These are phyloP conservation scores for Nemania sp. DNA, from an alignment of 2,329 filamentous ascomycete genomes.

Conservation along the genomic window DNA sequence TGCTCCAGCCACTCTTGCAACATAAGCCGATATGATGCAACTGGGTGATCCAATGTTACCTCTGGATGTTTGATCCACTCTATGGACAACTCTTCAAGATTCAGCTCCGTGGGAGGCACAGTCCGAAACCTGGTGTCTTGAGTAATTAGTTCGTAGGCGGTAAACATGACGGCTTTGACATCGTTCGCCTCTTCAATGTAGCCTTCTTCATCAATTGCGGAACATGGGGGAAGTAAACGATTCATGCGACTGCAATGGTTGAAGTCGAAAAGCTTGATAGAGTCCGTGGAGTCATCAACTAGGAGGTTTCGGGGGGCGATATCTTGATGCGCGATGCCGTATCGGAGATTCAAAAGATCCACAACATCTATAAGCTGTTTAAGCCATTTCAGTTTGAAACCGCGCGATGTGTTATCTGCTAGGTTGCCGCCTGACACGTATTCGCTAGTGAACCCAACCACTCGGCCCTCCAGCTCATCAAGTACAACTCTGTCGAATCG, in stretches of 20 bases:
- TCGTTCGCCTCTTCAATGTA: constrained; percentile 36
- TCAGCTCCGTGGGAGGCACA: constrained; percentile 34
- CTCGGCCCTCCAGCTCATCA: constrained; percentile 34
- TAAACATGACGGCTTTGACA: constrained; percentile 42
- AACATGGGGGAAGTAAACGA: too few species aligned
- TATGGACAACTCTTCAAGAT: constrained; percentile 20
- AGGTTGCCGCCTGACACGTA: constrained; percentile 43
- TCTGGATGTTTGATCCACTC: constrained; percentile 41
- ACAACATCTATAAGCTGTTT: constrained; percentile 43
- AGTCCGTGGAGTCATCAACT: constrained; percentile 40
- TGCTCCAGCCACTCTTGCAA: constrained; percentile 35
- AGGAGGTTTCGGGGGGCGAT: constrained; percentile 44
- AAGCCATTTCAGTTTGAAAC: constrained; percentile 44
- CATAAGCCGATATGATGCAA: constrained; percentile 28
- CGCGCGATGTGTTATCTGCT: constrained; percentile 34
- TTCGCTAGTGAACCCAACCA: constrained; percentile 44
- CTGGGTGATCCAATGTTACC: constrained; percentile 38
- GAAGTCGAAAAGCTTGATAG: constrained; percentile 44
- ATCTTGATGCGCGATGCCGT: constrained; percentile 46
- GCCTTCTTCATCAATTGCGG: too few species aligned
- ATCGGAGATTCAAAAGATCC: constrained; percentile 44
- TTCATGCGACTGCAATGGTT: constrained; percentile 35
- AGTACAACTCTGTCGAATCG: constrained; percentile 34
- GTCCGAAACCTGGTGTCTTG: constrained; percentile 31
- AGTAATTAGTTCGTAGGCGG: constrained; percentile 43